A percentile compares a stretch with the other conserved stretches of the same genome.
These are phyloP conservation scores for Phlyctochytrium bullatum DNA, from an alignment of 192 early-diverging fungal genomes.

Conservation along the genomic window DNA sequence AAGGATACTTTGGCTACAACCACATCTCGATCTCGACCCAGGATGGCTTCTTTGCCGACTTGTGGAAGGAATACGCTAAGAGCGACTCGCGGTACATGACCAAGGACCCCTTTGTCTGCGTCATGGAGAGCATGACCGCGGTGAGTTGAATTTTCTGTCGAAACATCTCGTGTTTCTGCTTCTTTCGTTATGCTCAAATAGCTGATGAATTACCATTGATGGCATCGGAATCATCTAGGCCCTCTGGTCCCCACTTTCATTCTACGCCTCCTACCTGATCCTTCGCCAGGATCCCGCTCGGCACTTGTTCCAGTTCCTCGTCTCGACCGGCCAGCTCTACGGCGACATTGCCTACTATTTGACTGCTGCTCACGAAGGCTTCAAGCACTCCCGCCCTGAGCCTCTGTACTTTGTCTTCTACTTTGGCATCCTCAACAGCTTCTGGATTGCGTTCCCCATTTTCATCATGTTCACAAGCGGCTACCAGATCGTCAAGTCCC, in stretches of 20 bases:
- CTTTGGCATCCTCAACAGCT: conserved; percentile 78
- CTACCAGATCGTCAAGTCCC: conserved; percentile 24
- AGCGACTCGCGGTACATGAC: conserved; percentile 87
- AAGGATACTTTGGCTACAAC: conserved; percentile 81
- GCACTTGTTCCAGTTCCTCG: conserved; percentile 52
- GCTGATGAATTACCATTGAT: neutral
- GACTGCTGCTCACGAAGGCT: conserved; percentile 54
- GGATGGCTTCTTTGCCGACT: conserved; percentile 61
- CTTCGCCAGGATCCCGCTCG: conserved; percentile 28
- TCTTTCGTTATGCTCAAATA: neutral
- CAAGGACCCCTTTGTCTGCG: conserved; percentile 75
- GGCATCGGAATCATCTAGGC: conserved; percentile 23
- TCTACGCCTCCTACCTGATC: conserved; percentile 35
- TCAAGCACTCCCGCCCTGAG: conserved; percentile 66
- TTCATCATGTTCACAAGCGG: conserved; percentile 39
- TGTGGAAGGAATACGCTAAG: conserved; percentile 91
- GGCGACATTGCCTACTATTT: conserved; percentile 80
- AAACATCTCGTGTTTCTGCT: too few relatives aligned
- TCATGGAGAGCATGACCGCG: conserved; percentile 86
- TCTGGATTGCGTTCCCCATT: conserved; percentile 79
- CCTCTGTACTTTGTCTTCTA: conserved; percentile 88
- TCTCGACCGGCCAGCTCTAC: conserved; percentile 69
- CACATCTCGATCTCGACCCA: conserved; percentile 66
- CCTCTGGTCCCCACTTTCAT: conserved; percentile 46
- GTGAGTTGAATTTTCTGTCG: conserved; percentile 41